Conservation (phyloP, 2,329 filamentous ascomycete species). For the Trichoderma guizhouense region DNA sequence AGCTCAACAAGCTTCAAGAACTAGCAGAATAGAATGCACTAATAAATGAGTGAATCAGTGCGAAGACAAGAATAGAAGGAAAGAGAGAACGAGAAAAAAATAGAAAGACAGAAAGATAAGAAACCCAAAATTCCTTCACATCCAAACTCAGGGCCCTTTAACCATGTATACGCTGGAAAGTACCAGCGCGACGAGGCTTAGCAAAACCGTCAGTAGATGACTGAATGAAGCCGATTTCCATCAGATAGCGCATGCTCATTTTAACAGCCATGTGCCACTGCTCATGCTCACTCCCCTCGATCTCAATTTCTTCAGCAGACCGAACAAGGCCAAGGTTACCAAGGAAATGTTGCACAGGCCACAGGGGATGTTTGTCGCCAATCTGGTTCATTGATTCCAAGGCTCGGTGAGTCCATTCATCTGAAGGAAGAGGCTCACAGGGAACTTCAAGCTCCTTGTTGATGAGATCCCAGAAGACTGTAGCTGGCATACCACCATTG, state of each 20-base stretch:
- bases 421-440: slow-evolving; percentile 17
- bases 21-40: neutral
- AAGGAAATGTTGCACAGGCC: slow-evolving; percentile 28
- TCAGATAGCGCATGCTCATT: slow-evolving; percentile 16
- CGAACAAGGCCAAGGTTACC: neutral
- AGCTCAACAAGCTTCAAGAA: neutral
- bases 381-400: slow-evolving; percentile 18
- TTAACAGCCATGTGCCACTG: neutral
- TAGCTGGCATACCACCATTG: slow-evolving; percentile 19
- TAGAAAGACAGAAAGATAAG: neutral
- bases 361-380: slow-evolving; percentile 25
- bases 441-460: slow-evolving; percentile 19
- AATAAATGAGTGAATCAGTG: neutral
- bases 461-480: slow-evolving; percentile 24
- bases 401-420: slow-evolving; percentile 21
- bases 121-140: neutral
- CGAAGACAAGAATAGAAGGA: neutral
- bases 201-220: slow-evolving; percentile 7
- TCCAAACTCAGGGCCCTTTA: neutral
- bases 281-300: neutral
- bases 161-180: slow-evolving; percentile 8
- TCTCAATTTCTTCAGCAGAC: neutral
- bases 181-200: slow-evolving; percentile 7
- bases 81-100: neutral
- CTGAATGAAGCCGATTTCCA: slow-evolving; percentile 12